phyloP scores from a whole-genome alignment of 768 basidiomycete species.

The Hypholoma sublateritium region DNA sequence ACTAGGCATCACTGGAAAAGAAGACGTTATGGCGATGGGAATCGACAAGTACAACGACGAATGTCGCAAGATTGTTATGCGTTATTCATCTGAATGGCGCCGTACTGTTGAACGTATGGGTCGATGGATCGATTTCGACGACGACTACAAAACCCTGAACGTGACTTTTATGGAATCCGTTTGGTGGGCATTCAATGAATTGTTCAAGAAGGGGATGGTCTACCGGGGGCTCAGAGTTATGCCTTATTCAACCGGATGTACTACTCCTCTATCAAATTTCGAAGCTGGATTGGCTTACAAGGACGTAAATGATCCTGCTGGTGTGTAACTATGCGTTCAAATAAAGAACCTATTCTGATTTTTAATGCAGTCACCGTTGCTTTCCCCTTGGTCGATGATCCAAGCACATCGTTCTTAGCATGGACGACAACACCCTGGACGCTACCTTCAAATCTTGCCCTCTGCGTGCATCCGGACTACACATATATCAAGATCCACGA shows the following conservation, averaged over 20 bases:
- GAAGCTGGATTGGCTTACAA: conserved; percentile 92
- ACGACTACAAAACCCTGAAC: conserved; percentile 98
- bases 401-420: conserved; percentile 83
- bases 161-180: conserved; percentile 94
- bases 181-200: conserved; percentile 97
- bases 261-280: conserved; percentile 96
- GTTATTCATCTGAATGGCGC: conserved; percentile 94
- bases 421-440: conserved; percentile 99
- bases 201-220: conserved; percentile 91
- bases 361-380: conserved; percentile 72
- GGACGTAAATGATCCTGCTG: conserved; percentile 91
- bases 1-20: conserved; percentile 87
- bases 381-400: conserved; percentile 93
- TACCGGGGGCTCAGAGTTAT: conserved; percentile 94
- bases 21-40: conserved; percentile 92
- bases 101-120: conserved; percentile 96
- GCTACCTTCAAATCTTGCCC: conserved; percentile 88
- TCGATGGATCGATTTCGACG: conserved; percentile 99
- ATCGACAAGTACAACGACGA: conserved; percentile 98
- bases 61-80: conserved; percentile 96
- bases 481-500: conserved; percentile 98
- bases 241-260: conserved; percentile 97
- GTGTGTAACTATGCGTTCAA: conserved; percentile 38
- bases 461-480: conserved; percentile 96
- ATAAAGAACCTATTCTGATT: neutral